These are phyloP conservation scores for Epichloe brachyelytri DNA, from an alignment of 2,329 filamentous ascomycete species.

Conservation along the genomic window DNA sequence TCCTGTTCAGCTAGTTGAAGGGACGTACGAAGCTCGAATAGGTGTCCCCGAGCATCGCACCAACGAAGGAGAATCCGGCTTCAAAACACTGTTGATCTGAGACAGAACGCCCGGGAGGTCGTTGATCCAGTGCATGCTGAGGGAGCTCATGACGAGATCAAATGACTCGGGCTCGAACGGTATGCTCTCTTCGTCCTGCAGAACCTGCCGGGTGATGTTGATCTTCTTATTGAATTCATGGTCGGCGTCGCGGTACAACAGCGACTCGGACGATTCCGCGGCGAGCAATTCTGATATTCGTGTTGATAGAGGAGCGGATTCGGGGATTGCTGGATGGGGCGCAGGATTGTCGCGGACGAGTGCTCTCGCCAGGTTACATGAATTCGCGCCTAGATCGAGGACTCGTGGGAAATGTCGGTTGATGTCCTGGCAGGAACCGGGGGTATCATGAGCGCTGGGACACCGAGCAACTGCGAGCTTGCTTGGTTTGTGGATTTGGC, in stretches of 20 bases:
- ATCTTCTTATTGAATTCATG: constrained; percentile 63
- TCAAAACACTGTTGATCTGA: constrained; percentile 76
- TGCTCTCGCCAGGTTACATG: constrained; percentile 82
- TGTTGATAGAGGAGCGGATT: constrained; percentile 52
- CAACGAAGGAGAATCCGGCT: constrained; percentile 83
- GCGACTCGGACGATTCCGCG: constrained; percentile 63
- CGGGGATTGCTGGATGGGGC: constrained; percentile 39
- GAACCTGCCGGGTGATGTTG: constrained; percentile 58
- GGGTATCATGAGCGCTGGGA: background rate
- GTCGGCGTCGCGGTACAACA: constrained; percentile 70
- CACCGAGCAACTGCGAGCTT: no score
- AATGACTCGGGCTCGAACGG: constrained; percentile 68
- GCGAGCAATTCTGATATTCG: constrained; percentile 66
- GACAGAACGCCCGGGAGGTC: constrained; percentile 75
- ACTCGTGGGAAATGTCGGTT: constrained; percentile 74
- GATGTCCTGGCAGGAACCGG: constrained; percentile 53
- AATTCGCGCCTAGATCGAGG: constrained; percentile 88
- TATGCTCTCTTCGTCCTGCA: constrained; percentile 61
- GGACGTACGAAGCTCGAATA: constrained; percentile 87
- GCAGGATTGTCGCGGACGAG: constrained; percentile 60
- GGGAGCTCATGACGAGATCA: constrained; percentile 78
- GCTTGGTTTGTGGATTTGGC: constrained; percentile 1
- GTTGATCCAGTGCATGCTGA: constrained; percentile 95
- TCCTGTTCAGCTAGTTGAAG: constrained; percentile 88
- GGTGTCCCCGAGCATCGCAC: constrained; percentile 93